Conservation (phyloP, 345 rosid species). For the Microthlaspi erraticum region DNA sequence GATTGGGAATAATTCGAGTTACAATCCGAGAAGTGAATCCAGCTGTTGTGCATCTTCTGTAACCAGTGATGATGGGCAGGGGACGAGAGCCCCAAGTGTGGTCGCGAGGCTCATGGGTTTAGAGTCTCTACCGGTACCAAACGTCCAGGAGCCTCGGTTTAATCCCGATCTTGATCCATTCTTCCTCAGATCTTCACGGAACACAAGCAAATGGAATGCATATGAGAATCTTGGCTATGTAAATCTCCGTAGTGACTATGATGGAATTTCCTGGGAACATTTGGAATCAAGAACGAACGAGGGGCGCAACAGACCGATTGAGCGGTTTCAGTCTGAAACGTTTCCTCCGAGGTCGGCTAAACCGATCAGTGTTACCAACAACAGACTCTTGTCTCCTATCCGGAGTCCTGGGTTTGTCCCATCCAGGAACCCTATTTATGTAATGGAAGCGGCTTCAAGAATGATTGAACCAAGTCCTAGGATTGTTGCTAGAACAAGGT, state of each 20-base stretch:
- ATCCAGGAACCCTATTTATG: slow-evolving; percentile 57
- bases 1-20: slow-evolving; percentile 48
- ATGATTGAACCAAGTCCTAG: slow-evolving; percentile 77
- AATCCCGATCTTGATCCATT: slow-evolving; percentile 47
- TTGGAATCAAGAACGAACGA: slow-evolving; percentile 50
- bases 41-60: slow-evolving; percentile 69
- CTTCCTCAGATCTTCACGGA: slow-evolving; percentile 43
- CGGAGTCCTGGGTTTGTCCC: slow-evolving; percentile 63
- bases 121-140: slow-evolving; percentile 75
- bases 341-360: slow-evolving; percentile 83
- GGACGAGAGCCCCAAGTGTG: slow-evolving; percentile 75
- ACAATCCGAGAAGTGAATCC: slow-evolving; percentile 55
- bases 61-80: slow-evolving; percentile 71
- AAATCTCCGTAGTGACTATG: slow-evolving; percentile 45
- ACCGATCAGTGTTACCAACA: slow-evolving; percentile 59
- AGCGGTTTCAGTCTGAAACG: slow-evolving; percentile 79
- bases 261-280: slow-evolving; percentile 45
- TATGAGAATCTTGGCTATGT: slow-evolving; percentile 50
- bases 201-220: slow-evolving; percentile 50
- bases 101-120: slow-evolving; percentile 98
- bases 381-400: slow-evolving; percentile 83
- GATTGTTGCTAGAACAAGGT: slow-evolving; percentile 48
- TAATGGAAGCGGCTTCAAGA: slow-evolving; percentile 83
- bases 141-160: slow-evolving; percentile 49
- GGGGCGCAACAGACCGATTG: slow-evolving; percentile 57